Percentiles rank a stretch among this genome's conserved stretches.
phyloP scores from a whole-genome alignment of 2,329 filamentous ascomycete species.

The Chaetomiaceae sp. region DNA sequence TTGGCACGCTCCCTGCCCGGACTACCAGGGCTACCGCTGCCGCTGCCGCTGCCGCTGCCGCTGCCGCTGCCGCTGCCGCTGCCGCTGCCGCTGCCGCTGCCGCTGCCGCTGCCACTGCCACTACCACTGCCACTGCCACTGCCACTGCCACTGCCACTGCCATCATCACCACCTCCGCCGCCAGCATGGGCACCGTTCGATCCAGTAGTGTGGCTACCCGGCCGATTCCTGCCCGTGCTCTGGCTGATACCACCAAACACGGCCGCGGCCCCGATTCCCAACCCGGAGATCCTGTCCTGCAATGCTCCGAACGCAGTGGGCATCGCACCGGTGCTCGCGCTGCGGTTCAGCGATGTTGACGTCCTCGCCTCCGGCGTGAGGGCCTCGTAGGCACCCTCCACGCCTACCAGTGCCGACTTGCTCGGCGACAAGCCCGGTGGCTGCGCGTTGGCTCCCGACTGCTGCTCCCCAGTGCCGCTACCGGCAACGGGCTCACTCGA shows the following conservation, averaged over 20 bases:
- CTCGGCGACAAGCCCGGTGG: slow-evolving; percentile 35
- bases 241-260: slow-evolving; percentile 18
- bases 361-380: slow-evolving; percentile 36
- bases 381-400: slow-evolving; percentile 52
- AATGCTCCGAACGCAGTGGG: slow-evolving; percentile 41
- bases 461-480: slow-evolving; percentile 1
- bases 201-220: slow-evolving; percentile 5
- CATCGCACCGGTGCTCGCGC: slow-evolving; percentile 39
- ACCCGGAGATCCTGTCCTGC: slow-evolving; percentile 41
- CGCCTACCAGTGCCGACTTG: slow-evolving; percentile 51
- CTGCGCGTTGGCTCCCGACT: slow-evolving; percentile 30
- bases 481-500: slow-evolving; percentile 13
- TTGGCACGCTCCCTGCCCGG: too few relatives aligned
- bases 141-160: too few relatives aligned
- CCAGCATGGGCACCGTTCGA: background rate
- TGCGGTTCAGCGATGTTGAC: slow-evolving; percentile 36
- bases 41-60: too few relatives aligned
- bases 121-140: too few relatives aligned
- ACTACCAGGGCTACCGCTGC: background rate
- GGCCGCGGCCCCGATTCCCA: slow-evolving; percentile 45
- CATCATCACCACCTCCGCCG: too few relatives aligned
- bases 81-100: too few relatives aligned
- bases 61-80: too few relatives aligned
- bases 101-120: too few relatives aligned
- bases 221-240: slow-evolving; percentile 11